A percentile compares a stretch with the other conserved stretches of the same genome.
These are phyloP conservation scores for Colletotrichum caudatum DNA, from an alignment of 2,329 filamentous ascomycete species.

Conservation along the genomic window DNA sequence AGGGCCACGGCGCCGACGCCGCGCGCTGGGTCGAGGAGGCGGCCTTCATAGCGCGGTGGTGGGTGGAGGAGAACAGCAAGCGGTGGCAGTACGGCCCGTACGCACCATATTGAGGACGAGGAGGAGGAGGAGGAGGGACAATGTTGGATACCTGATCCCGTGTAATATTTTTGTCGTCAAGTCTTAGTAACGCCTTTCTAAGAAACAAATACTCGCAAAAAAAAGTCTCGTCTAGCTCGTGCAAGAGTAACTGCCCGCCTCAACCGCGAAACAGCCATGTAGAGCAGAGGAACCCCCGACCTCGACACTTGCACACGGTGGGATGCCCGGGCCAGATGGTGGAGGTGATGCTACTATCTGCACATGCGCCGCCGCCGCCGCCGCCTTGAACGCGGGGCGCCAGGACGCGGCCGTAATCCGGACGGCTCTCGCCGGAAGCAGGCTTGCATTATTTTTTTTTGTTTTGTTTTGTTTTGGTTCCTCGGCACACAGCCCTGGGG, in stretches of 20 bases:
- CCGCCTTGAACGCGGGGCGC: too few species aligned
- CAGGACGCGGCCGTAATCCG: too few species aligned
- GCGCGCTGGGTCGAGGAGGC: conserved; percentile 44
- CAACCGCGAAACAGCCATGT: background rate
- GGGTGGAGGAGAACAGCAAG: conserved; percentile 39
- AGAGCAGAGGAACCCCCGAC: too few species aligned
- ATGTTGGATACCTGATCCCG: background rate
- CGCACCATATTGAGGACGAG: background rate
- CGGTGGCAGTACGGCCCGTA: conserved; percentile 32
- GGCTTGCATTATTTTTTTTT: too few species aligned
- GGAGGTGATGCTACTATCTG: too few species aligned
- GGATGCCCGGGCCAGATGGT: too few species aligned
- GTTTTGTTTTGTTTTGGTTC: background rate
- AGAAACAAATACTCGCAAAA: background rate
- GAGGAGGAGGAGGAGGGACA: too few species aligned
- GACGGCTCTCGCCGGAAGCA: too few species aligned
- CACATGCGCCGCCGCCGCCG: too few species aligned
- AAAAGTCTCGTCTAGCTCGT: background rate
- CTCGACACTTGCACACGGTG: too few species aligned
- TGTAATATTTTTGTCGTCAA: background rate
- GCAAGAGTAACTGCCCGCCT: background rate
- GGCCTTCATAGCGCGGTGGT: conserved; percentile 43
- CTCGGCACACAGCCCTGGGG: background rate
- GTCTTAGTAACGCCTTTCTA: background rate
- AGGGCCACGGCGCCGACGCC: conserved; percentile 35